A percentile compares a stretch with the other conserved stretches of the same genome.
Conservation (phyloP, 2,329 filamentous ascomycete species). For the Pseudocercospora fijiensis region DNA sequence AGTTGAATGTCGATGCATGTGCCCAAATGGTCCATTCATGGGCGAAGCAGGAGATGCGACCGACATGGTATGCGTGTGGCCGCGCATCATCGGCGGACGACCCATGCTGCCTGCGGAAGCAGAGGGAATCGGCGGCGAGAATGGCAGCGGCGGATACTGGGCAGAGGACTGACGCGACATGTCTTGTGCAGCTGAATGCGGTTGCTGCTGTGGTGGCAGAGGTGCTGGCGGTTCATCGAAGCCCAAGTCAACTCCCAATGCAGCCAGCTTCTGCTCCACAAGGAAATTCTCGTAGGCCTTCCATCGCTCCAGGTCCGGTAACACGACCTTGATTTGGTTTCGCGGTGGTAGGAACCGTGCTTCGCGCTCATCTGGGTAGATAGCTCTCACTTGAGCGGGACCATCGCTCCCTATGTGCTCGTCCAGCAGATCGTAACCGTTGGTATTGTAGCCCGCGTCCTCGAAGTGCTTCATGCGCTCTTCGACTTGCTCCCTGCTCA, state of each 20-base stretch:
- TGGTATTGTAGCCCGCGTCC: conserved; percentile 66
- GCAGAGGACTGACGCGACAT: conserved; percentile 71
- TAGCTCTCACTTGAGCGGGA: conserved; percentile 60
- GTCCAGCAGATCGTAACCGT: conserved; percentile 66
- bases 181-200: conserved; percentile 39
- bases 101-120: conserved; percentile 68
- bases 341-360: conserved; percentile 20
- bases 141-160: conserved; percentile 70
- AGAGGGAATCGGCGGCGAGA: conserved; percentile 79
- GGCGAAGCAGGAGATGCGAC: conserved; percentile 73
- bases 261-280: conserved; percentile 87
- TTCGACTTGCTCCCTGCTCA: conserved; percentile 55
- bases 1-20: conserved; percentile 71
- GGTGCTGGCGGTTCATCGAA: conserved; percentile 58
- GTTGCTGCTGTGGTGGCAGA: conserved; percentile 8
- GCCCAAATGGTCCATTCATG: conserved; percentile 53
- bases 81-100: conserved; percentile 34
- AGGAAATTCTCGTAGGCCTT: conserved; percentile 78
- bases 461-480: conserved; percentile 66
- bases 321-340: conserved; percentile 60
- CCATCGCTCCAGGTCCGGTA: conserved; percentile 72
- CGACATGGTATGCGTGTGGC: conserved; percentile 56
- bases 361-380: conserved; percentile 62
- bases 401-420: conserved; percentile 31
- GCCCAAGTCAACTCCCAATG: conserved; percentile 80